Evolutionary conservation across 1,284 basidiomycete species (phyloP).

Genomic region (Naganishia albida): DNA sequence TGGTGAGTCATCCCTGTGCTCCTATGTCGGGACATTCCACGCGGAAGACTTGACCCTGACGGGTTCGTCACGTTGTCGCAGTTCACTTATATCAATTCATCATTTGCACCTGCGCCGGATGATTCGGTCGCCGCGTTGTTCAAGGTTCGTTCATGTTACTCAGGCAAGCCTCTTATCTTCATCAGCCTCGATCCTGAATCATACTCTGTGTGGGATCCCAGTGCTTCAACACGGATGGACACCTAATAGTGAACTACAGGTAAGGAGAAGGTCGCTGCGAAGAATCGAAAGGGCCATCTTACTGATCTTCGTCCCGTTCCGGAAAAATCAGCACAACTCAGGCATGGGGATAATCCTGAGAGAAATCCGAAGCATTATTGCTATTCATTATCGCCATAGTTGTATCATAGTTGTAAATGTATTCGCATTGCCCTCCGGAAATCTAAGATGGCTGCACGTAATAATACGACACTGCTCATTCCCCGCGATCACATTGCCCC

Average conservation of each 20-base stretch:
- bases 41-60: too few species aligned
- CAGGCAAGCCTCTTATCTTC: background rate
- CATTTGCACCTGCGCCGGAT: conserved; percentile 90
- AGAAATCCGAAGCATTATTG: too few species aligned
- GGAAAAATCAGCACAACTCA: conserved; percentile 35
- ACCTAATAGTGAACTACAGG: conserved; percentile 96
- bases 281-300: background rate
- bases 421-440: too few species aligned
- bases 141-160: conserved; percentile 60
- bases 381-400: background rate
- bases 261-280: conserved; percentile 45
- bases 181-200: background rate
- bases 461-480: too few species aligned
- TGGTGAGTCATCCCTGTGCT: background rate
- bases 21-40: too few species aligned
- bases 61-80: conserved; percentile 49
- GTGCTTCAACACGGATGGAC: conserved; percentile 90
- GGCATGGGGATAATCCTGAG: conserved; percentile 37
- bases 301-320: background rate
- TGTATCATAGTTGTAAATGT: background rate
- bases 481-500: too few species aligned
- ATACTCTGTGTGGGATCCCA: conserved; percentile 43
- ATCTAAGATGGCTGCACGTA: too few species aligned
- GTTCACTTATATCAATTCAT: conserved; percentile 99
- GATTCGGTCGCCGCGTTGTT: conserved; percentile 79